A percentile compares a stretch with the other conserved stretches of the same genome.
Evolutionary conservation across 2,329 filamentous ascomycete genomes (phyloP).

Genomic region (Coleophoma crateriformis): DNA sequence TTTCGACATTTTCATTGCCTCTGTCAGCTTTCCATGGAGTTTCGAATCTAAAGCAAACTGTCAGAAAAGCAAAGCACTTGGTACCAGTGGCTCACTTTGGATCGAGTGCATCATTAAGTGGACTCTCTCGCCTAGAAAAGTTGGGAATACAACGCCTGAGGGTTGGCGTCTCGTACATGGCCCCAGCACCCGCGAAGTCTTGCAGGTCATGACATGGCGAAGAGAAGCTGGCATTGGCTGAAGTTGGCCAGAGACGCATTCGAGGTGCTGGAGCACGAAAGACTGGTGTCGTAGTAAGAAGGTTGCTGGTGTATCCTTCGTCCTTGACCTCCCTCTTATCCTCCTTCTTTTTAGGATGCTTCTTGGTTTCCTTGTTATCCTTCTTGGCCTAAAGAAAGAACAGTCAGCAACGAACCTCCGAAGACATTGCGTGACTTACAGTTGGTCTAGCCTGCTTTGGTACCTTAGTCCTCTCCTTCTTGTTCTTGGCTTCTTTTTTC

Average conservation of each 20-base stretch:
- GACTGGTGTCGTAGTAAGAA: constrained; percentile 9
- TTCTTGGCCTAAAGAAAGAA: too few species aligned
- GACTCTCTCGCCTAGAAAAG: constrained; percentile 12
- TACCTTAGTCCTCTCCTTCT: constrained; percentile 6
- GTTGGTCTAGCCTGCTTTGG: background rate
- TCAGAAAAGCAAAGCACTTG: constrained; percentile 1
- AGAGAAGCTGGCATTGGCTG: constrained; percentile 3
- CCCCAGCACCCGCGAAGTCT: constrained; percentile 3
- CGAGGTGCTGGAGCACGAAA: constrained; percentile 24
- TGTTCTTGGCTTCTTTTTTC: constrained; percentile 43
- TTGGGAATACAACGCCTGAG: constrained; percentile 17
- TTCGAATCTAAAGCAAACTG: constrained; percentile 11
- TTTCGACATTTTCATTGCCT: constrained; percentile 10
- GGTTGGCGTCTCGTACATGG: constrained; percentile 22
- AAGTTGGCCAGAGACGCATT: constrained; percentile 24
- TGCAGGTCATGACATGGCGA: constrained; percentile 3
- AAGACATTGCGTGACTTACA: background rate
- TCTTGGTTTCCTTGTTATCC: too few species aligned
- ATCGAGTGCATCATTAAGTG: constrained; percentile 7
- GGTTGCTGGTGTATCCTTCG: background rate
- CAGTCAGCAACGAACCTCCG: too few species aligned
- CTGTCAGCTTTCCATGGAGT: constrained; percentile 16
- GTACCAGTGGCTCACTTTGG: constrained; percentile 13
- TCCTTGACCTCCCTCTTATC: constrained; percentile 23
- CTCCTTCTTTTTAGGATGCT: background rate